Conservation (phyloP, 2,329 filamentous ascomycete species). For the Hypomyces perniciosus region DNA sequence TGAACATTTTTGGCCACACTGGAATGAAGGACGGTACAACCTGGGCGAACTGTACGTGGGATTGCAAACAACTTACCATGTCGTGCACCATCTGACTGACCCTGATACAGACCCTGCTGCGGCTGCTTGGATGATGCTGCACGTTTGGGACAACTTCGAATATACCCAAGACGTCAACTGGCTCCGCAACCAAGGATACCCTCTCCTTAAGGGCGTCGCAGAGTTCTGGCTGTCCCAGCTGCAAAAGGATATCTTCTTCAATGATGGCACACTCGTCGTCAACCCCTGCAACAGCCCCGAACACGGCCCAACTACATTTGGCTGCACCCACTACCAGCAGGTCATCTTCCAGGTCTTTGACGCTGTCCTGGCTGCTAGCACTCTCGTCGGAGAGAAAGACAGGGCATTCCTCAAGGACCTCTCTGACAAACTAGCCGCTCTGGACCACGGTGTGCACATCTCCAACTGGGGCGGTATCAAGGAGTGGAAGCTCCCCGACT, state of each 20-base stretch:
- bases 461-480: slow-evolving; percentile 26
- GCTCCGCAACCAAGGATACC: slow-evolving; percentile 44
- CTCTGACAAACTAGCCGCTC: slow-evolving; percentile 1
- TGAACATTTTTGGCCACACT: slow-evolving; percentile 54
- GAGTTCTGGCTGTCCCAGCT: slow-evolving; percentile 53
- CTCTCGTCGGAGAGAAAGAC: slow-evolving; percentile 21
- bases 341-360: slow-evolving; percentile 40
- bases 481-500: slow-evolving; percentile 31
- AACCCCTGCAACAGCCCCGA: slow-evolving; percentile 56
- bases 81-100: neutral
- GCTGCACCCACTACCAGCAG: slow-evolving; percentile 49
- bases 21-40: slow-evolving; percentile 18
- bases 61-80: neutral
- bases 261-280: slow-evolving; percentile 47
- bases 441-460: slow-evolving; percentile 28
- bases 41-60: slow-evolving; percentile 27
- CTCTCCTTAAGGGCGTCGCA: slow-evolving; percentile 46
- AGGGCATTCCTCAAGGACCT: slow-evolving; percentile 29
- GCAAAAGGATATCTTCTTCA: slow-evolving; percentile 41
- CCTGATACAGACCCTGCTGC: slow-evolving; percentile 34
- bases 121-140: slow-evolving; percentile 55
- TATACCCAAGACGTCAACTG: slow-evolving; percentile 44
- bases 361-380: slow-evolving; percentile 26
- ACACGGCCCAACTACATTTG: slow-evolving; percentile 48
- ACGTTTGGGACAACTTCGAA: slow-evolving; percentile 52